These are phyloP conservation scores for Trametes hirsuta DNA, from an alignment of 1,284 basidiomycete genomes.

Conservation along the genomic window DNA sequence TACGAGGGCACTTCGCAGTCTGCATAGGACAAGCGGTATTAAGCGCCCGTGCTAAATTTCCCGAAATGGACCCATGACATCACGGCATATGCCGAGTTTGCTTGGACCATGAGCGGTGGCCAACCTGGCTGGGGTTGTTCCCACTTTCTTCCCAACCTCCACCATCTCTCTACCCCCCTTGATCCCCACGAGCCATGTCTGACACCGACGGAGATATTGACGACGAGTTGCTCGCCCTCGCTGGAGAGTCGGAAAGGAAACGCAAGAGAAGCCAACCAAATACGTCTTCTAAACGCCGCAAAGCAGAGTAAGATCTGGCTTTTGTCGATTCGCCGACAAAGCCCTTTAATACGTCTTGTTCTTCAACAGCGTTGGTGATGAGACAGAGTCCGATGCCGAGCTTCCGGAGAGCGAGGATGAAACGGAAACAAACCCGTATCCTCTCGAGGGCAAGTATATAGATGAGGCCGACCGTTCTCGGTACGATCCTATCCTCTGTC, in stretches of 20 bases:
- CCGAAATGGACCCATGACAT: conserved; percentile 3
- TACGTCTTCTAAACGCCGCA: conserved; percentile 48
- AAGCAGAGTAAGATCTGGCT: conserved; percentile 46
- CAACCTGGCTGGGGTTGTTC: neutral
- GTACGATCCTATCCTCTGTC: conserved; percentile 47
- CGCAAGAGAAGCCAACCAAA: conserved; percentile 42
- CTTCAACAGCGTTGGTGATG: conserved; percentile 16
- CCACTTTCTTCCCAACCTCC: conserved; percentile 1
- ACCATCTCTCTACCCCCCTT: neutral
- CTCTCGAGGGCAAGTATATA: conserved; percentile 88
- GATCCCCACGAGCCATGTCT: conserved; percentile 52
- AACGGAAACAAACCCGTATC: conserved; percentile 71
- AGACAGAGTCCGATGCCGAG: conserved; percentile 49
- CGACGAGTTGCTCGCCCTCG: conserved; percentile 70
- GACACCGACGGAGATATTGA: conserved; percentile 72
- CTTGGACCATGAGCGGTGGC: neutral
- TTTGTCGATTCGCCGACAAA: conserved; percentile 2
- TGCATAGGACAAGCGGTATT: neutral
- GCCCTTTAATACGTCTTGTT: conserved; percentile 2
- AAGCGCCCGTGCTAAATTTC: conserved; percentile 10
- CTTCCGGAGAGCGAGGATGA: conserved; percentile 65
- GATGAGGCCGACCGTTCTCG: conserved; percentile 81
- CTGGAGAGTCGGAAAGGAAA: conserved; percentile 59
- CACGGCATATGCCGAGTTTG: conserved; percentile 5
- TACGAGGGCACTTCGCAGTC: neutral